Evolutionary conservation across 257 asterid species (phyloP).

Genomic region (Solanum chiquidenum): DNA sequence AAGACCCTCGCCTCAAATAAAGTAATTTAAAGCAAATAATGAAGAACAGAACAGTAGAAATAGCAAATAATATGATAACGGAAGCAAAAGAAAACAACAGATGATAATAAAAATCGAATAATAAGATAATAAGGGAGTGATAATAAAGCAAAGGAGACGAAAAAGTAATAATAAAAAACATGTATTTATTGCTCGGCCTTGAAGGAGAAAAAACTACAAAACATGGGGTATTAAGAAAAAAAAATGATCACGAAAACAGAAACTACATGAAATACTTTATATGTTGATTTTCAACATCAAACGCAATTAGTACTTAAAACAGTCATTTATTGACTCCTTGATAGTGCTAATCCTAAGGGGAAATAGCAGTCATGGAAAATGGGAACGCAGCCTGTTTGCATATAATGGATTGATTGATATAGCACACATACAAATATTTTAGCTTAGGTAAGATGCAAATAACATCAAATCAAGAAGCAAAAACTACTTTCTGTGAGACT

Average conservation of each 20-base stretch:
- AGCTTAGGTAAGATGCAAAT: not conserved
- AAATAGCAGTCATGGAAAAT: not conserved
- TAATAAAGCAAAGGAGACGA: not conserved
- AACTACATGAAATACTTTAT: not conserved
- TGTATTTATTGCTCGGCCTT: not conserved
- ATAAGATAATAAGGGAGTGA: not conserved
- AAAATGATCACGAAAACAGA: not conserved
- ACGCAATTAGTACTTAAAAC: not conserved
- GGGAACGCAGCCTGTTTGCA: not conserved
- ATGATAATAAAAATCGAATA: not conserved
- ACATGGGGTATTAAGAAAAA: not conserved
- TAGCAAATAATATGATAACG: not conserved
- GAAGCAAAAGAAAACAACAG: not conserved
- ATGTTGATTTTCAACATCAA: not conserved
- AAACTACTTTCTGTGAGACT: not conserved
- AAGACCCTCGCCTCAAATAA: not conserved
- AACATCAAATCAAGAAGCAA: not conserved
- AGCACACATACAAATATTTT: not conserved
- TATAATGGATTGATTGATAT: not conserved
- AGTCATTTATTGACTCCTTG: not conserved
- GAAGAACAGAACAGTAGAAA: not conserved
- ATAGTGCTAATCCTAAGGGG: not conserved
- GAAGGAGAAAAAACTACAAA: not conserved
- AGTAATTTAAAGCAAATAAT: not conserved
- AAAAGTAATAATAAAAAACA: not conserved